Percentiles rank a stretch among this genome's conserved stretches.
Evolutionary conservation across 208 protist species (phyloP).

Genomic region (Trypanosomatidae sp.): DNA sequence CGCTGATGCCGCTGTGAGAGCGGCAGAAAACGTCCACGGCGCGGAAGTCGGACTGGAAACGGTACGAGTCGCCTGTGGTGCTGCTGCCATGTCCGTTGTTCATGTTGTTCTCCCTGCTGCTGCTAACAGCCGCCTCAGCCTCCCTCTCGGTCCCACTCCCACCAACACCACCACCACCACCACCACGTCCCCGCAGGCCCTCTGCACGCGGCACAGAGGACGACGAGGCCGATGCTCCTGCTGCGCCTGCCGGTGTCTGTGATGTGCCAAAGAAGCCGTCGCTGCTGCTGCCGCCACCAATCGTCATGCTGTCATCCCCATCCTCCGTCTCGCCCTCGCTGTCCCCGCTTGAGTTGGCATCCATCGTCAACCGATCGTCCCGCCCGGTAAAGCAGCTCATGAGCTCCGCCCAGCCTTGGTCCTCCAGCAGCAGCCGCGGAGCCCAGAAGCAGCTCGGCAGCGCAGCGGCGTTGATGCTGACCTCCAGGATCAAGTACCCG

Average conservation of each 20-base stretch:
- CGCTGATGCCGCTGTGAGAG: constrained; percentile 53
- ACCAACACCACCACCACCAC: too few species aligned
- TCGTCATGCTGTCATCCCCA: background rate
- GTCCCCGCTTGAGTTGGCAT: constrained; percentile 4
- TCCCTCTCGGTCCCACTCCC: too few species aligned
- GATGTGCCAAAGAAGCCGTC: too few species aligned
- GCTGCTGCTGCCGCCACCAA: constrained; percentile 3
- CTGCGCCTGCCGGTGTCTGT: too few species aligned
- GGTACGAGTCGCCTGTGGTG: constrained; percentile 17
- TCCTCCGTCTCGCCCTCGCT: background rate
- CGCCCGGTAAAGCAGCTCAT: constrained; percentile 62
- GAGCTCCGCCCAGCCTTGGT: constrained; percentile 46
- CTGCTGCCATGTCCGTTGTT: background rate
- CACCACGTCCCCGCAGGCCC: too few species aligned
- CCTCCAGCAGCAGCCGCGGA: constrained; percentile 25
- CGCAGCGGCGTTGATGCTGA: constrained; percentile 39
- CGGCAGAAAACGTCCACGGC: constrained; percentile 64
- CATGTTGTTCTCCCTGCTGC: background rate
- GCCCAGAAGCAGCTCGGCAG: constrained; percentile 31
- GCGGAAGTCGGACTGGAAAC: constrained; percentile 56
- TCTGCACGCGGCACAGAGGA: too few species aligned
- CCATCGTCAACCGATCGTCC: constrained; percentile 41
- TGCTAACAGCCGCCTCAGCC: background rate
- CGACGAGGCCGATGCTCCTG: too few species aligned
- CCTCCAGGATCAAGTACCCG: constrained; percentile 68